These are phyloP conservation scores for Globisporangium rhizosaccharum DNA, from an alignment of 352 stramenopile species.

Conservation along the genomic window DNA sequence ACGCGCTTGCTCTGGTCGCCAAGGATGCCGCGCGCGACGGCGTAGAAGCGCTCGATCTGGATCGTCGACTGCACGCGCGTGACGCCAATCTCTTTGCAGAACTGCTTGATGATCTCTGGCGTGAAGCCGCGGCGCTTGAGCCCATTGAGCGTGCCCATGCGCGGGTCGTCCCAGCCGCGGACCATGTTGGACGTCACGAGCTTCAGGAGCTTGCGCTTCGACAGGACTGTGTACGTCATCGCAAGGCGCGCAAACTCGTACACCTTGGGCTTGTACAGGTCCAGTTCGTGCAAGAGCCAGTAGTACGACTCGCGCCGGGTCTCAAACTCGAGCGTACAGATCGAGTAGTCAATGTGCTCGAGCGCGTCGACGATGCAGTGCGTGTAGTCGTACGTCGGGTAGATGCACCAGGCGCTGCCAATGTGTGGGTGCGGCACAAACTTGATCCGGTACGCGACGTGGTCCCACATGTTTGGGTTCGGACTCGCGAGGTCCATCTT, in stretches of 20 bases:
- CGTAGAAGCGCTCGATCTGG: conserved; percentile 77
- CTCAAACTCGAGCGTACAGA: conserved; percentile 99
- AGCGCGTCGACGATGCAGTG: conserved; percentile 98
- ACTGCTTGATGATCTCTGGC: conserved; percentile 81
- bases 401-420: conserved; percentile 98
- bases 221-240: conserved; percentile 98
- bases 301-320: conserved; percentile 98
- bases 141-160: conserved; percentile 97
- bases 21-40: conserved; percentile 61
- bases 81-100: conserved; percentile 85
- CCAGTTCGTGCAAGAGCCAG: conserved; percentile 96
- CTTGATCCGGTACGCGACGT: conserved; percentile 98
- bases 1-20: conserved; percentile 73
- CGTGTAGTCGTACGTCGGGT: conserved; percentile 99
- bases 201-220: conserved; percentile 98
- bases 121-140: conserved; percentile 83
- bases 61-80: conserved; percentile 85
- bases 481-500: conserved; percentile 98
- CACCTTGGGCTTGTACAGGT: conserved; percentile 97
- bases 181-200: conserved; percentile 93
- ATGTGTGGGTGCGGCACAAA: conserved; percentile 97
- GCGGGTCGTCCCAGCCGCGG: conserved; percentile 92
- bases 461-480: conserved; percentile 99
- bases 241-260: conserved; percentile 96
- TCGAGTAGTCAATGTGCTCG: conserved; percentile 99